Percentiles rank a stretch among this genome's conserved stretches.
phyloP scores from a whole-genome alignment of 352 stramenopile genomes.

The Pelagophyceae sp. region DNA sequence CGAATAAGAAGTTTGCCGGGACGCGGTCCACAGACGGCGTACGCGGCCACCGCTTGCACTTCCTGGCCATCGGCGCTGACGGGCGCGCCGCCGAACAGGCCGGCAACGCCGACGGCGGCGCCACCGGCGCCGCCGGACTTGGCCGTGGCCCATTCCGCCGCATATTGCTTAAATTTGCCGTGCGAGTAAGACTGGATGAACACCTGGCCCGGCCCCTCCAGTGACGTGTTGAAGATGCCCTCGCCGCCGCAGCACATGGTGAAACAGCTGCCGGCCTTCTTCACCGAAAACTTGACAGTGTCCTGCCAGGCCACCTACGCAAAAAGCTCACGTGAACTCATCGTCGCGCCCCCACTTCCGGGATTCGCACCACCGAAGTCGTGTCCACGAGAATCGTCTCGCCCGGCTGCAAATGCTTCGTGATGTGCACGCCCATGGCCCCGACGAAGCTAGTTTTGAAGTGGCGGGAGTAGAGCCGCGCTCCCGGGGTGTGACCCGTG shows the following conservation, averaged over 20 bases:
- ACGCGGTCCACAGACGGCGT: too few relatives aligned
- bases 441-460: too few relatives aligned
- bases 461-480: too few relatives aligned
- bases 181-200: slow-evolving; percentile 36
- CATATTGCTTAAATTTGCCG: slow-evolving; percentile 29
- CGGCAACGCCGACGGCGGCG: not conserved
- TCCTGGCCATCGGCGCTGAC: not conserved
- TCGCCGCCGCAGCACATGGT: slow-evolving; percentile 40
- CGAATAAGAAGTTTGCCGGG: too few relatives aligned
- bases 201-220: slow-evolving; percentile 39
- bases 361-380: too few relatives aligned
- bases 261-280: slow-evolving; percentile 29
- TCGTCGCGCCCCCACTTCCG: too few relatives aligned
- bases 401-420: slow-evolving; percentile 26
- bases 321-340: too few relatives aligned
- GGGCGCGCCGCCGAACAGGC: not conserved
- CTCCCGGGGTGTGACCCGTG: too few relatives aligned
- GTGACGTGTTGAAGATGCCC: slow-evolving; percentile 40
- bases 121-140: not conserved
- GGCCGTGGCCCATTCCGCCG: not conserved
- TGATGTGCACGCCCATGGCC: slow-evolving; percentile 1
- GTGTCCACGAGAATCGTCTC: slow-evolving; percentile 39
- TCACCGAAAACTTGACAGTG: slow-evolving; percentile 35
- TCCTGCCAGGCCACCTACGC: slow-evolving; percentile 36
- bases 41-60: too few relatives aligned